These are phyloP conservation scores for Davidsoniella neocaledoniae DNA, from an alignment of 2,329 filamentous ascomycete genomes.

Conservation along the genomic window DNA sequence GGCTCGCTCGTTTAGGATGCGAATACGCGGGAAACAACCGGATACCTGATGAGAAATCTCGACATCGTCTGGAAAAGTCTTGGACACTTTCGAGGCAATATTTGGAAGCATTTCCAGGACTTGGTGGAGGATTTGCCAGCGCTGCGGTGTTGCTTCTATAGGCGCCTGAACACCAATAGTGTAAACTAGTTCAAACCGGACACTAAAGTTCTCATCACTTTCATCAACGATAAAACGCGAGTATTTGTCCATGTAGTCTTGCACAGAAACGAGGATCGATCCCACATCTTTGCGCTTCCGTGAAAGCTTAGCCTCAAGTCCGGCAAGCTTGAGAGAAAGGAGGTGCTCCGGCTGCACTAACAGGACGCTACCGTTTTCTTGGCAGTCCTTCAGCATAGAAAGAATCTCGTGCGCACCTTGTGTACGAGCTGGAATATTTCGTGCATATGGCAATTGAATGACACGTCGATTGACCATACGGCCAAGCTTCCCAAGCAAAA, in stretches of 20 bases:
- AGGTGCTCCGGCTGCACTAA: slow-evolving; percentile 48
- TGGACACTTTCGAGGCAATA: slow-evolving; percentile 18
- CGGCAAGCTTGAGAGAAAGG: slow-evolving; percentile 46
- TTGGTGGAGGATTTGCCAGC: slow-evolving; percentile 40
- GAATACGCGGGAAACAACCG: slow-evolving; percentile 30
- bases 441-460: slow-evolving; percentile 41
- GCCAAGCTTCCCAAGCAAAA: slow-evolving; percentile 36
- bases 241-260: slow-evolving; percentile 27
- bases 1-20: slow-evolving; percentile 26
- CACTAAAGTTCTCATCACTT: slow-evolving; percentile 45
- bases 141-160: slow-evolving; percentile 33
- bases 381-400: slow-evolving; percentile 26
- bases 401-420: slow-evolving; percentile 23
- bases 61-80: slow-evolving; percentile 22
- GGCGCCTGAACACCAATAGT: slow-evolving; percentile 36
- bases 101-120: slow-evolving; percentile 28
- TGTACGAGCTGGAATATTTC: slow-evolving; percentile 21
- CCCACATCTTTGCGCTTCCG: slow-evolving; percentile 15
- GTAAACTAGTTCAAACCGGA: slow-evolving; percentile 46
- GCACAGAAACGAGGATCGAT: slow-evolving; percentile 21
- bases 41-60: slow-evolving; percentile 21
- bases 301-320: slow-evolving; percentile 26
- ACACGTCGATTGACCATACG: slow-evolving; percentile 37
- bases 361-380: slow-evolving; percentile 33
- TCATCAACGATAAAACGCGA: slow-evolving; percentile 46